Evolutionary conservation across 176 grass and related monocot species (phyloP), one percentile per base, ranked within the genome.

Genomic region (Phoenix roebelenii): DNA sequence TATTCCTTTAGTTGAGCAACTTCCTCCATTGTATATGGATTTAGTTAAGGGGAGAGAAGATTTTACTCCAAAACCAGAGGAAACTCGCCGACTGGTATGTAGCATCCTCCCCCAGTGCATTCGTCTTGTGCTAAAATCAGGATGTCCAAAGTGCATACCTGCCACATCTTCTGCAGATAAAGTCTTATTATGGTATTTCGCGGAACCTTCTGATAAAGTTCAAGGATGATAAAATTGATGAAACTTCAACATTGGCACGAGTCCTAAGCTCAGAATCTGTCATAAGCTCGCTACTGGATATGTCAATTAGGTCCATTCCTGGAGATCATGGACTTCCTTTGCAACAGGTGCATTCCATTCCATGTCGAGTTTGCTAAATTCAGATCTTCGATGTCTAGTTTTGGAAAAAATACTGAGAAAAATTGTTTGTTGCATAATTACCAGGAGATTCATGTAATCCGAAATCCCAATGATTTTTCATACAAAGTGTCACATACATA

Each of bases 181-280:
- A 83, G 76, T 88, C 87, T 18, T 97, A 92, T 67, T 97, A 92
- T 66, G 93, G 93, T 59, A 60, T 97, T 78, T 97, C 87, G 49
- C 84, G 79, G 54, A 97, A 97, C 57, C 88, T 97, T 70, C 61
- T 97, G 25, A 74, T 97, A 72, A 97, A 97, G 67, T 97, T 97
- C 19, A 83, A 97, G 73, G 87, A 97, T 63, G 93, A 97, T 76
- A 78, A 70, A 67, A 97, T 97, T 24, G 93, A 97, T 75, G 93
- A 97, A 78, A 97, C 93, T 17, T 68, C 84, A 25, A 92, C 50
- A 18, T 65, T 92, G 50, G 84, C 84, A 30, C 87, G 88, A 91
- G 73, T 97, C 32, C 60, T 97, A 59, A 91, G 84, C 66, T 87
- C 87, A 1, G 84, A 88, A 83, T 77, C 87, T 71, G 81, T 83